A percentile compares a stretch with the other conserved stretches of the same genome.
These are phyloP conservation scores for Voacanga thouarsii DNA, from an alignment of 257 asterid genomes.

Conservation along the genomic window DNA sequence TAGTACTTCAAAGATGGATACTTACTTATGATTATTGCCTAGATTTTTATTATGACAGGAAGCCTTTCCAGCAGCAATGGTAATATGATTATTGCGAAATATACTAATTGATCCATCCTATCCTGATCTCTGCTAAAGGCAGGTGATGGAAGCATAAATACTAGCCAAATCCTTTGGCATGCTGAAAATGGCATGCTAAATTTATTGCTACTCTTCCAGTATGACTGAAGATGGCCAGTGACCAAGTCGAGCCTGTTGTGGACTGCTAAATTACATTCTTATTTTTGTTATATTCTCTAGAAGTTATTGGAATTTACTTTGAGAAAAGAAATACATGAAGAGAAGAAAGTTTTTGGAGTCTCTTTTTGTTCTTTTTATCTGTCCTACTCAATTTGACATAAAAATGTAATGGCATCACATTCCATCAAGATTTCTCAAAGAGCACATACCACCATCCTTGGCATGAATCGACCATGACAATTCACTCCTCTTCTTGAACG, in stretches of 20 bases:
- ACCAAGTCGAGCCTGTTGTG: not conserved
- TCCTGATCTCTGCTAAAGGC: not conserved
- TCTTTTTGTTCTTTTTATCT: not conserved
- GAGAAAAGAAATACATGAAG: not conserved
- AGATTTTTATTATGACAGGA: not conserved
- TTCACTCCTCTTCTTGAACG: constrained; percentile 73
- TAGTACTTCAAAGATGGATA: not conserved
- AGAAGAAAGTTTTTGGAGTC: too few species aligned
- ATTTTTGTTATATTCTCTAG: too few species aligned
- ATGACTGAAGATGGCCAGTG: not conserved
- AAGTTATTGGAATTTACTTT: not conserved
- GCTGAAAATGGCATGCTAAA: not conserved
- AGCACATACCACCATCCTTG: constrained; percentile 74
- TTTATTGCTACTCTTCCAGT: not conserved
- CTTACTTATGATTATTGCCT: not conserved
- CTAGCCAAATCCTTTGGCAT: not conserved
- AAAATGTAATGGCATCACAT: not conserved
- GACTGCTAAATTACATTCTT: not conserved
- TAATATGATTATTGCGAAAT: not conserved
- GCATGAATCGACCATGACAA: constrained; percentile 84
- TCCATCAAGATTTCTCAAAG: not conserved
- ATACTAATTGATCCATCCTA: not conserved
- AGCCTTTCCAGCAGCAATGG: not conserved
- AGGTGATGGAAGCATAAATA: not conserved
- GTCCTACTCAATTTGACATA: not conserved